Base-by-base conservation (phyloP, 2,329 filamentous ascomycete genomes). In the Seiridium unicorne region DNA sequence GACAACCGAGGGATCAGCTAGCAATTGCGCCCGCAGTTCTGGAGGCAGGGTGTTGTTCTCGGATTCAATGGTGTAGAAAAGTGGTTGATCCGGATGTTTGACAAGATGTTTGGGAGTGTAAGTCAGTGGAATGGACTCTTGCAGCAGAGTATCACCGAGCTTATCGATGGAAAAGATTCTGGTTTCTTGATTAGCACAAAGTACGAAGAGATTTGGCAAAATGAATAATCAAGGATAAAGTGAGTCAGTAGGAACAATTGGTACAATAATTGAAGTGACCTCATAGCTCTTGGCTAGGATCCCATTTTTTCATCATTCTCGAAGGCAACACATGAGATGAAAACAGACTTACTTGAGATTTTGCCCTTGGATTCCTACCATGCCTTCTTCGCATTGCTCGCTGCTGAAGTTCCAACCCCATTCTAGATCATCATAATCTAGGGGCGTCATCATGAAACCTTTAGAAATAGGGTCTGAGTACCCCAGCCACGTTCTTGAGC, bases 181-280 rank as follows among this genome's bases (percentile, higher is more conserved):
- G 61, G 51, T 51, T 51, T 55, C 51, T 56, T 63, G 64, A 68
- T 84, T 73, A 77, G 72, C 62, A 69, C 58, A 18, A 65, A 60
- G 54, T 44, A 34, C 13, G 49, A 31, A 6, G 11, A 8, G 7
- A 5, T 7, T 44, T 40, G 26, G 44, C 13, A 44, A 47, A 55
- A 42, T 42, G 59, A 44, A 58, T 49, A 55, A 13, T 53, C 56
- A 48, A 46, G 60, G 61, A 60, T 63, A 63, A 59, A 48, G 71
- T 76, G 75, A 78, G 74, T 96, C 93, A 96, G 93, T 88, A 96
- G 92, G 92, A 96, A 96, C 93, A 96, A 96, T 96, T 96, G 92
- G 88, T 84, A 82, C 81, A 80, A 44, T 55, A 55, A 76, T 81
- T 81, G 77, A 82, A 78, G 76, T 81, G 68, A 70, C 83, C 83